Base-by-base conservation (phyloP, 139 green algal genomes). In the Ulvella scutata region DNA sequence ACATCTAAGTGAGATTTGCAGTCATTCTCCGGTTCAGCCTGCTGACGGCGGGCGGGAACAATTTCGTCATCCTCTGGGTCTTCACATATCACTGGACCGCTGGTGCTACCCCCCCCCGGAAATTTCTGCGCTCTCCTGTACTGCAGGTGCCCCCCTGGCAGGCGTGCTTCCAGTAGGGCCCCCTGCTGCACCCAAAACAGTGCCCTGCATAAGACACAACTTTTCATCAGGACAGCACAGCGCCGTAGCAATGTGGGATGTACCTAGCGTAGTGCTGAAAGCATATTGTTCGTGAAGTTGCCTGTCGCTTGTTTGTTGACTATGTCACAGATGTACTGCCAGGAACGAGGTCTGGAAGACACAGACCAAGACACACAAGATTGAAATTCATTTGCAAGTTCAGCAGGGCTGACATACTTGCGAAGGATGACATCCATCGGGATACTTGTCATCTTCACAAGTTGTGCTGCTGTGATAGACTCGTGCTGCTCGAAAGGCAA, bases 151-250 rank as follows among this genome's bases (percentile, higher is more conserved):
- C 29, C 23, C 26, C 10, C 28, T 21, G 6, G 34, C 62, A 62
- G 28, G 44, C 36, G 43, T 21, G 60, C 26, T 81, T 91, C 88
- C 34, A 79, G 28, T 28, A 95, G 61, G 31, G 93, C 76, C 0
- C 92, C 93, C 43, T 92, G 84, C 59, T 93, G 92, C 33, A 98
- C 82, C 93, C 93, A 98, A 72, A 94, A 93, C 20, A 90, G 62
- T 29, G 86, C 80, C 38, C 88, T 89, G 39, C 77, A 75, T n/a
- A n/a, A n/a, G n/a, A n/a, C n/a, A n/a, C n/a, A n/a, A n/a, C n/a
- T n/a, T n/a, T n/a, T n/a, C n/a, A n/a, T n/a, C n/a, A n/a, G n/a
- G n/a, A n/a, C n/a, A n/a, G n/a, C n/a, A n/a, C n/a, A n/a, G n/a
- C n/a, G n/a, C n/a, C n/a, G n/a, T n/a, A n/a, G n/a, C n/a, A n/a